phyloP scores from a whole-genome alignment of 2,329 filamentous ascomycete genomes.

The Scortechinia acanthostroma region DNA sequence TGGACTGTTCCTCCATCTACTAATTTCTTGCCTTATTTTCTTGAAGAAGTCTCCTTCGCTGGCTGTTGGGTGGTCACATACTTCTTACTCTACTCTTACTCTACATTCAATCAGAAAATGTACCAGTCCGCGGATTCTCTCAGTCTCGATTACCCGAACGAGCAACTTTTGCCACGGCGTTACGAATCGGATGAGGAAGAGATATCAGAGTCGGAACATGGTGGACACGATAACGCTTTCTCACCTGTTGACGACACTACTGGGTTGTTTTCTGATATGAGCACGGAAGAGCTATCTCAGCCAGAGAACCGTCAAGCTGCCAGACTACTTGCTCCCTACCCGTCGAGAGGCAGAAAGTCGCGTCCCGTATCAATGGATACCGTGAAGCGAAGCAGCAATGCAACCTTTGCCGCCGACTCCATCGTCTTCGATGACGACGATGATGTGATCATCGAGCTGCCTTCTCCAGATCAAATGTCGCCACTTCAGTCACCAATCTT shows the following conservation, averaged over 20 bases:
- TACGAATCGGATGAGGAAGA: conserved; percentile 28
- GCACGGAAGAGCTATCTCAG: conserved; percentile 15
- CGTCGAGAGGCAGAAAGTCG: conserved; percentile 8
- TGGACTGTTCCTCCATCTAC: no score
- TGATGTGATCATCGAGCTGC: conserved; percentile 19
- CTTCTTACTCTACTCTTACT: no score
- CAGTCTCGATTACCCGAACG: neutral
- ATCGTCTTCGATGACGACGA: conserved; percentile 20
- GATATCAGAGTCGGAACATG: conserved; percentile 22
- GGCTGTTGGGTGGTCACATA: no score
- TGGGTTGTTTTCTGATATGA: conserved; percentile 19
- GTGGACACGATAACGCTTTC: conserved; percentile 17
- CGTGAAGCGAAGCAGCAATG: conserved; percentile 19
- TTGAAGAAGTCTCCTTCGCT: no score
- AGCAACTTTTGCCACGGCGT: conserved; percentile 7
- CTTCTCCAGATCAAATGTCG: conserved; percentile 15
- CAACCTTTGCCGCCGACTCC: conserved; percentile 17
- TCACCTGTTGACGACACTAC: conserved; percentile 16
- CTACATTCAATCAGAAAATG: no score
- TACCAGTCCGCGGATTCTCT: neutral
- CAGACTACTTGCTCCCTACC: neutral
- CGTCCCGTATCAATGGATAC: conserved; percentile 22
- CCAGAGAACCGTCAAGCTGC: conserved; percentile 4
- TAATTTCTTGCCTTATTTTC: no score
- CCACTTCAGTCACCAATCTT: conserved; percentile 16